Evolutionary conservation across 306 rosid species (phyloP), one percentile per base, ranked within the genome.

Genomic region (Mimosa bimucronata): DNA sequence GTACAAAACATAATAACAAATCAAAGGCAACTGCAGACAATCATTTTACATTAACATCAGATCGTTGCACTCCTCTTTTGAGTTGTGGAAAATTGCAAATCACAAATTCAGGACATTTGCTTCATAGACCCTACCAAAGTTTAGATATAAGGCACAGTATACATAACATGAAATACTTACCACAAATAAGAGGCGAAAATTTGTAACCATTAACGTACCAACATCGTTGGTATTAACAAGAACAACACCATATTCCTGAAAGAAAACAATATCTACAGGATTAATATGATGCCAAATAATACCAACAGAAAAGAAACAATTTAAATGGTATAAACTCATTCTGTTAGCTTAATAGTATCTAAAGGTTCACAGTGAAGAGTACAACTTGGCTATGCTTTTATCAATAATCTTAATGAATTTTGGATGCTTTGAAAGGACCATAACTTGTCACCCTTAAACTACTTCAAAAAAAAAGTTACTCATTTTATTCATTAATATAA

Each of bases 241-340:
- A 86, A 93, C 98, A 82, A 95, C 97, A 52, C 98, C 99, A 77
- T 88, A 80, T 46, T 89, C 98, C 99, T 95, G 90, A 66, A 86
- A 82, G 73, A 42, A 80, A 73, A 84, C 57, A 75, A 75, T 78
- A 45, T 41, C 16, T 77, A 60, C 29, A 68, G 40, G 76, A 78
- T 79, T 52, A 81, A 66, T 25, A 40, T 55, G 76, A 73, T 26
- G 42, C 40, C 40, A 44, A 60, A 44, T 80, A 5, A 76, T 80
- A 74, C 37, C 71, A 57, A 66, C 62, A 42, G 66, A 75, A 75
- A 31, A 46, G 55, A 71, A 34, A 18, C 50, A 60, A 75, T 69
- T 42, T 62, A 77, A 66, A 50, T 57, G 62, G 44, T 62, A n/a
- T 38, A 50, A 69, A 29, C 48, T 72, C 60, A 40, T 14, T 16